Percentiles rank a stretch among this genome's conserved stretches.
Evolutionary conservation across 257 asterid species (phyloP).

Genomic region (Mitragyna speciosa): DNA sequence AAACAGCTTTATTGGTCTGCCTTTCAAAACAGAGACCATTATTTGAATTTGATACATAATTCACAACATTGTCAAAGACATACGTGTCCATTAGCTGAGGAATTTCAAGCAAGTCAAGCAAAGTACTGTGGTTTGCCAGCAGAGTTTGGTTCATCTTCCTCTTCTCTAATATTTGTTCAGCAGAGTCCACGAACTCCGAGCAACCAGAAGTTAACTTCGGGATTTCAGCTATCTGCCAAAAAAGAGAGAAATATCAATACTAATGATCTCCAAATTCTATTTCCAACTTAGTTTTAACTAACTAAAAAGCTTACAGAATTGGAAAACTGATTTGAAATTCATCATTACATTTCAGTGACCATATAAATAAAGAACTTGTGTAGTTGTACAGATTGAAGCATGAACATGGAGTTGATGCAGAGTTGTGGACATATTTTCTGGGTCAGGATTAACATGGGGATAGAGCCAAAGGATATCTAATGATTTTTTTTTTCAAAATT

Average conservation of each 20-base stretch:
- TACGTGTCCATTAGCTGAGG: slow-evolving; percentile 99
- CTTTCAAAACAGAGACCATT: slow-evolving; percentile 8
- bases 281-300: background rate
- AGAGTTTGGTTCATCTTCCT: slow-evolving; percentile 92
- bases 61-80: slow-evolving; percentile 26
- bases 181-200: slow-evolving; percentile 85
- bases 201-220: slow-evolving; percentile 91
- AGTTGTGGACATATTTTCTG: background rate
- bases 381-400: background rate
- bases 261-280: background rate
- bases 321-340: background rate
- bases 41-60: slow-evolving; percentile 9
- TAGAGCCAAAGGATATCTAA: background rate
- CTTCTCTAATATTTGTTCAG: slow-evolving; percentile 83
- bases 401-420: background rate
- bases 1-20: slow-evolving; percentile 6
- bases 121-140: slow-evolving; percentile 81
- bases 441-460: background rate
- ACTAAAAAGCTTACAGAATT: background rate
- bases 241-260: slow-evolving; percentile 12
- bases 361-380: background rate
- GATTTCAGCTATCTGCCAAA: slow-evolving; percentile 82
- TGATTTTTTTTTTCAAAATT: background rate
- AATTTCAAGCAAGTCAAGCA: slow-evolving; percentile 98
- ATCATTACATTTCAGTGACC: background rate